Evolutionary conservation across 208 protist species (phyloP), one percentile per base, ranked within the genome.

Genomic region (Porcisia hertigi): DNA sequence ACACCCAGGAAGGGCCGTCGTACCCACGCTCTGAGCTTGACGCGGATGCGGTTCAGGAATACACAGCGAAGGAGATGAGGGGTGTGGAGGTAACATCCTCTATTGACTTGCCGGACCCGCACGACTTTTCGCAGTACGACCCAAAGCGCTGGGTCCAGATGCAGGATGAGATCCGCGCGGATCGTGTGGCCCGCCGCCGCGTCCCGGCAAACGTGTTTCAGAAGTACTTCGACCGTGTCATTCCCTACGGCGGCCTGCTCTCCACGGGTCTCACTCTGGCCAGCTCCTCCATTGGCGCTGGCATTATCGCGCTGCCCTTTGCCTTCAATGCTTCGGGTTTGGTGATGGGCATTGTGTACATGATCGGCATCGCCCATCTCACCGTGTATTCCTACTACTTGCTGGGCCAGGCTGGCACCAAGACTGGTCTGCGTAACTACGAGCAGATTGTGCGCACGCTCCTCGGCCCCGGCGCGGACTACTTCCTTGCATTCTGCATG

Each of bases 311-410:
- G 1, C 36, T 94, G 5, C 89, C 89, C 14, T 81, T 71, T 20
- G 86, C 91, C 58, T 89, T 93, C 75, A 66, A 85, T 53, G 80
- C 72, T 49, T 84, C 76, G n/a, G 89, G 89, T 43, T 1, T 89
- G 1, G 47, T 87, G 12, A 84, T 92, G 77, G 79, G 72, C 9
- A 45, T 86, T 47, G 67, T 83, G 47, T 83, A 83, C 52, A 77
- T 83, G 72, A 1, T 83, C 2, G 52, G 78, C 18, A 78, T 91
- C n/a, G 71, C 75, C 25, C 43, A 81, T 41, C 53, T 88, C 20
- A 93, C 85, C 9, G 69, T 92, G 25, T 95, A 86, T 75, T 91
- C 91, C 23, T 83, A 92, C 47, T 73, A 79, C 34, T 79, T 91
- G 18, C 80, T 95, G 14, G 85, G 76, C 14, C 45, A 77, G 47